Percentiles rank a stretch among this genome's conserved stretches.
Conservation (phyloP, 768 basidiomycete genomes). For the Russula lepida region DNA sequence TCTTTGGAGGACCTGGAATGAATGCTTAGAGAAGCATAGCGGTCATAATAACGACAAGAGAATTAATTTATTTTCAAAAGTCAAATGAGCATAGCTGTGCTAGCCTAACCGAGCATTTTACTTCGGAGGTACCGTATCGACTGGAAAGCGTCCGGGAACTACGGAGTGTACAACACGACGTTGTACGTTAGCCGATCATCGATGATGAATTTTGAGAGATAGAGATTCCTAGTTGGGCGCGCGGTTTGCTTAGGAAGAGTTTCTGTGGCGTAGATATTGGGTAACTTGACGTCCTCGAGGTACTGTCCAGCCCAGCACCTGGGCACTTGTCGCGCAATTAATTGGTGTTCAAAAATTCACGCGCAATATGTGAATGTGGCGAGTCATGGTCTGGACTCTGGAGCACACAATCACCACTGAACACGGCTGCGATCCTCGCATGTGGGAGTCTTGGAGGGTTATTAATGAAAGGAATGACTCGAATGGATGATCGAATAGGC, state of each 20-base stretch:
- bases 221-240: constrained; percentile 1
- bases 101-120: not conserved
- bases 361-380: not conserved
- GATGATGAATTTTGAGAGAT: constrained; percentile 6
- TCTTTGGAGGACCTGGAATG: constrained; percentile 4
- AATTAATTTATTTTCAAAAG: not conserved
- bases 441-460: not conserved
- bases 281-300: constrained; percentile 6
- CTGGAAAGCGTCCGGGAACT: constrained; percentile 2
- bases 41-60: constrained; percentile 7
- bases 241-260: constrained; percentile 1
- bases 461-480: not conserved
- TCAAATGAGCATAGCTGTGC: not conserved
- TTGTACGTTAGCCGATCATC: constrained; percentile 16
- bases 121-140: constrained; percentile 1
- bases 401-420: not conserved
- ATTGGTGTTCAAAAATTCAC: not conserved
- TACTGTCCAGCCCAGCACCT: not conserved
- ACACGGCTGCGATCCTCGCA: not conserved
- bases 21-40: not conserved
- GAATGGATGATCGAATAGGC: constrained; percentile 5
- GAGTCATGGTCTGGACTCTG: not conserved
- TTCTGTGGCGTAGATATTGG: constrained; percentile 9
- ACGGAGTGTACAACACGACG: constrained; percentile 10
- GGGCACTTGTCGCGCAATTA: not conserved